Conservation (phyloP, 345 rosid genomes). For the Laguncularia racemosa region DNA sequence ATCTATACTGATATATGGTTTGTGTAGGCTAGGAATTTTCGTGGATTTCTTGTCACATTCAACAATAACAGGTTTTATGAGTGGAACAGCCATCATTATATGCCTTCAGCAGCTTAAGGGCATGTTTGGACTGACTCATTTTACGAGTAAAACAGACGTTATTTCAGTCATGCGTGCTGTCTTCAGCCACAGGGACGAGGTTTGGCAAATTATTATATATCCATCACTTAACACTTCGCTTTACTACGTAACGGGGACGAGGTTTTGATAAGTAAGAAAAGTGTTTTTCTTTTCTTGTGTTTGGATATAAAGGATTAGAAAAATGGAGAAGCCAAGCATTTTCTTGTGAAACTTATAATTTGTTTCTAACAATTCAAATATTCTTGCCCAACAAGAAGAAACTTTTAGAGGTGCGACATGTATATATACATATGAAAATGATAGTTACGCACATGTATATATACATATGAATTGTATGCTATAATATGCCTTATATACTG, state of each 20-base stretch:
- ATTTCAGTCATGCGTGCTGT: slow-evolving; percentile 53
- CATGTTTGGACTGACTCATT: slow-evolving; percentile 56
- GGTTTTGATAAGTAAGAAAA: neutral
- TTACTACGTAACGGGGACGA: neutral
- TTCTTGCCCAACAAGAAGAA: no score
- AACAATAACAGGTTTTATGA: slow-evolving; percentile 91
- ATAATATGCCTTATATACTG: neutral
- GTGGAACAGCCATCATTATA: slow-evolving; percentile 73
- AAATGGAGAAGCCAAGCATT: no score
- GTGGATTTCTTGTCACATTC: slow-evolving; percentile 92
- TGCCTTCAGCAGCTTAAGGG: slow-evolving; percentile 82
- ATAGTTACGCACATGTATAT: no score
- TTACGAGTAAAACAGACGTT: slow-evolving; percentile 67
- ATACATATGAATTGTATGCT: no score
- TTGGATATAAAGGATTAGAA: no score
- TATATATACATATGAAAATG: no score
- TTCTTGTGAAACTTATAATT: neutral
- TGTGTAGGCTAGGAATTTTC: slow-evolving; percentile 58
- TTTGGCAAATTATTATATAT: slow-evolving; percentile 3
- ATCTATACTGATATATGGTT: neutral
- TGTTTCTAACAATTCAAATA: neutral
- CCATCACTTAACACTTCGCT: neutral
- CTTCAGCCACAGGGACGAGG: slow-evolving; percentile 48
- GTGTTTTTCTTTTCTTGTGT: no score
- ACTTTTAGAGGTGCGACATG: no score